These are phyloP conservation scores for Fragaria ananassa DNA, from an alignment of 306 rosid species.

Conservation along the genomic window DNA sequence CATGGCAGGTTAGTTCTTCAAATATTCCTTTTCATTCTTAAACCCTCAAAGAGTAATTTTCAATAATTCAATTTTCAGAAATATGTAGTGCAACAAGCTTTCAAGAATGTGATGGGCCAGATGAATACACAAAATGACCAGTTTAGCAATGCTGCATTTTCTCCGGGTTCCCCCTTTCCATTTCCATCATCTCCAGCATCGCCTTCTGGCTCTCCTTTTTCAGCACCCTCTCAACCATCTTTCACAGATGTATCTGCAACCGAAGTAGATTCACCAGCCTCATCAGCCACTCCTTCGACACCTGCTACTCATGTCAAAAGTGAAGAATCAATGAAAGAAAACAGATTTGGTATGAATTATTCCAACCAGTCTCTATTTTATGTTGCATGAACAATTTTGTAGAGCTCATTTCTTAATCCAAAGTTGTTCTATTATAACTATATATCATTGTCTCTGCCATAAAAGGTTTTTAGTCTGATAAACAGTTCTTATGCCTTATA, in stretches of 20 bases:
- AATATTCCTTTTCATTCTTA: not conserved
- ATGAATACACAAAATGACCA: constrained; percentile 70
- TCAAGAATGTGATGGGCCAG: constrained; percentile 91
- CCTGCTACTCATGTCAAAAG: constrained; percentile 41
- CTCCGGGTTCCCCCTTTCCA: constrained; percentile 81
- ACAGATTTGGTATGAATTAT: constrained; percentile 54
- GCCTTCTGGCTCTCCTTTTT: constrained; percentile 43
- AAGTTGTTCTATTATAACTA: not conserved
- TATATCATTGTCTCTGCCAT: not conserved
- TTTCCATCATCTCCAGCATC: constrained; percentile 57
- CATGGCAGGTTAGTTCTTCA: not conserved
- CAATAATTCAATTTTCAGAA: constrained; percentile 41
- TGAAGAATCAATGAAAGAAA: constrained; percentile 47
- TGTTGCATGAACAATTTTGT: not conserved
- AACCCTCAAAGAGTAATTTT: not conserved
- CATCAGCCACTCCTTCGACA: constrained; percentile 37
- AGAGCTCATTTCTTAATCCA: not conserved
- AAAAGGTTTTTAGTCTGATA: constrained; percentile 1
- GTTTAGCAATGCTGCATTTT: constrained; percentile 49
- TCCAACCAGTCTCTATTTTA: constrained; percentile 4
- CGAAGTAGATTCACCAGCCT: constrained; percentile 38
- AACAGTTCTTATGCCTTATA: not conserved
- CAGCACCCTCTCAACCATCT: constrained; percentile 48
- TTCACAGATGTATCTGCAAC: constrained; percentile 70
- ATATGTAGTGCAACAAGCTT: constrained; percentile 99